Evolutionary conservation across 441 rosid genomes (phyloP), one percentile per base, ranked within the genome.

Genomic region (Cnidoscolus chayamansa): DNA sequence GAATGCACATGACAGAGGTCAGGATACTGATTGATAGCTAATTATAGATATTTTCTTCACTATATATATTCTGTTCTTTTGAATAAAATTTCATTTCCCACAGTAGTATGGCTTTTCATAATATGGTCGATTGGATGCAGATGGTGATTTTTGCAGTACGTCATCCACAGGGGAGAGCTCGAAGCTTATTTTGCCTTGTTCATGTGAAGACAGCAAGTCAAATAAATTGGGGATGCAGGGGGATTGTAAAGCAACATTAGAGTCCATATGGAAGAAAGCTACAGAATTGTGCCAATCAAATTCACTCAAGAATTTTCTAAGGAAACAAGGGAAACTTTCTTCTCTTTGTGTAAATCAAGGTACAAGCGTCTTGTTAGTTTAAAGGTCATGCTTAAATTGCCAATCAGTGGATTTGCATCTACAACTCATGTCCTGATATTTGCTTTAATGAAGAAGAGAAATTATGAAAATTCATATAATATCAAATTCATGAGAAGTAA

Each of bases 321-420:
- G 76, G 76, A 94, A 79, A 75, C 92, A 82, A 16, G 98, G 98
- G 83, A 89, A 80, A 79, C 66, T 94, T 68, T 86, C 84, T 63
- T 92, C 97, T 77, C 92, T 94, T 75, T 70, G 51, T 50, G 71
- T 90, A 66, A 83, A 83, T 72, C 86, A 87, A 85, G 98, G 98
- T 91, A 78, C 54, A 71, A 60, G 58, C 61, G 30, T 56, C 35
- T 57, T 25, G 15, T 45, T 53, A 51, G 61, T 78, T 0, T 30
- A 45, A 16, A 11, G 8, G 25, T 30, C 19, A 31, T n/a, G 30
- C 7, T 40, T 56, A 40, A 40, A 40, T 40, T 40, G 6, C 45
- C 45, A 40, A 13, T 49, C 31, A 45, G 3, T 47, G 7, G 32
- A 45, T 35, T 10, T 64, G 65, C 19, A 43, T 7, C 49, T 20